A percentile compares a stretch with the other conserved stretches of the same genome.
These are phyloP conservation scores for Mycena albidolilacea DNA, from an alignment of 768 basidiomycete genomes.

Conservation along the genomic window DNA sequence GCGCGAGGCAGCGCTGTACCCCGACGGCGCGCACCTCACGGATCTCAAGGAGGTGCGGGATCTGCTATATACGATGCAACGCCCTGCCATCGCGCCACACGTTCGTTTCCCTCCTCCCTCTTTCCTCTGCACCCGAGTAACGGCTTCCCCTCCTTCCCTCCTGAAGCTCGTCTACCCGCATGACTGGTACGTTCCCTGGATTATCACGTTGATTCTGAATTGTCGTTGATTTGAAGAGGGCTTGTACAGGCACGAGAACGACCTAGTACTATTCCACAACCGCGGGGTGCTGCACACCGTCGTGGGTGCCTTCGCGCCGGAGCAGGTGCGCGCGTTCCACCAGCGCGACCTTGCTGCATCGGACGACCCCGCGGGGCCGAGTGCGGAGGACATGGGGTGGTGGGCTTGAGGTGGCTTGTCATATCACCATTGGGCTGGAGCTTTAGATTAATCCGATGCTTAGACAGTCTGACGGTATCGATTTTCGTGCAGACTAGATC, in stretches of 20 bases:
- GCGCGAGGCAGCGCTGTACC: slow-evolving; percentile 79
- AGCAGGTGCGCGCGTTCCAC: slow-evolving; percentile 83
- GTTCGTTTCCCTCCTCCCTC: slow-evolving; percentile 54
- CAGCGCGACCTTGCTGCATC: slow-evolving; percentile 92
- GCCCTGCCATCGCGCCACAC: slow-evolving; percentile 88
- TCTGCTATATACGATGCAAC: slow-evolving; percentile 87
- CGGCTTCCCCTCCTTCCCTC: neutral
- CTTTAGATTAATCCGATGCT: no score
- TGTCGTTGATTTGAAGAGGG: neutral
- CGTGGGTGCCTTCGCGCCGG: slow-evolving; percentile 79
- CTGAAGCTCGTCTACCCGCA: slow-evolving; percentile 86
- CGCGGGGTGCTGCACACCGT: slow-evolving; percentile 86
- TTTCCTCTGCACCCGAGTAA: neutral
- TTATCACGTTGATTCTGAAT: no score
- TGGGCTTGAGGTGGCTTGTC: slow-evolving; percentile 55
- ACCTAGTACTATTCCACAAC: slow-evolving; percentile 91
- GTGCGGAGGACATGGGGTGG: slow-evolving; percentile 73
- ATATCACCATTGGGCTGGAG: no score
- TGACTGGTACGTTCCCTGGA: slow-evolving; percentile 71
- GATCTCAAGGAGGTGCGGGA: slow-evolving; percentile 81
- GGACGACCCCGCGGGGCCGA: slow-evolving; percentile 78
- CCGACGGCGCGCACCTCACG: slow-evolving; percentile 84
- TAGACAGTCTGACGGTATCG: no score
- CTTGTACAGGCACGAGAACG: slow-evolving; percentile 61
- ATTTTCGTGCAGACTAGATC: no score